A percentile compares a stretch with the other conserved stretches of the same genome.
Conservation (phyloP, 257 asterid species). For the Nicotiana undulata region DNA sequence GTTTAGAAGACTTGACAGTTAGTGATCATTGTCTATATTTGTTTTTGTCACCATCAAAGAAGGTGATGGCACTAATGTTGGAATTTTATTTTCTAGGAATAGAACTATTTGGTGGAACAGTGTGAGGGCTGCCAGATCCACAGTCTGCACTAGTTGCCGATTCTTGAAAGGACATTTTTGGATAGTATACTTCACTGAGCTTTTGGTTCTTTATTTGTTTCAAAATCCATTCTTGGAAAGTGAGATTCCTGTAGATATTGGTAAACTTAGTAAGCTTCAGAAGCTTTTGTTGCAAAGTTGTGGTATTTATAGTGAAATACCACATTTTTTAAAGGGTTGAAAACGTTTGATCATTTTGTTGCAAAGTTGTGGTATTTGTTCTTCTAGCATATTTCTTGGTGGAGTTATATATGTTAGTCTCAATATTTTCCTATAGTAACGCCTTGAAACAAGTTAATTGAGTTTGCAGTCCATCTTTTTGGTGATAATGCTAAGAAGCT, state of each 20-base stretch:
- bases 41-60: neutral
- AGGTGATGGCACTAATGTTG: neutral
- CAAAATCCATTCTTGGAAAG: slow-evolving; percentile 62
- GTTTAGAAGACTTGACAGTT: neutral
- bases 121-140: neutral
- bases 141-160: neutral
- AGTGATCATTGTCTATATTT: neutral
- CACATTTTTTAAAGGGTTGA: slow-evolving; percentile 45
- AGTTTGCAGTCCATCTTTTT: no score
- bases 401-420: no score
- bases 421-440: no score
- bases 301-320: slow-evolving; percentile 62
- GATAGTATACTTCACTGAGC: slow-evolving; percentile 49
- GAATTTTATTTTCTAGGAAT: neutral
- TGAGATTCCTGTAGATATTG: slow-evolving; percentile 54
- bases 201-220: slow-evolving; percentile 64
- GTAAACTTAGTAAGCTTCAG: slow-evolving; percentile 43
- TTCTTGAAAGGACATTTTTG: neutral
- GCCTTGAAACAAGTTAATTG: no score
- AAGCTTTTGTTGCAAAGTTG: slow-evolving; percentile 58
- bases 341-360: slow-evolving; percentile 35
- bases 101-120: neutral
- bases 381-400: no score
- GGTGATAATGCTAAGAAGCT: no score
- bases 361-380: no score